Base-by-base conservation (phyloP, 139 green algal genomes). In the Tetradesmus lagerheimii region DNA sequence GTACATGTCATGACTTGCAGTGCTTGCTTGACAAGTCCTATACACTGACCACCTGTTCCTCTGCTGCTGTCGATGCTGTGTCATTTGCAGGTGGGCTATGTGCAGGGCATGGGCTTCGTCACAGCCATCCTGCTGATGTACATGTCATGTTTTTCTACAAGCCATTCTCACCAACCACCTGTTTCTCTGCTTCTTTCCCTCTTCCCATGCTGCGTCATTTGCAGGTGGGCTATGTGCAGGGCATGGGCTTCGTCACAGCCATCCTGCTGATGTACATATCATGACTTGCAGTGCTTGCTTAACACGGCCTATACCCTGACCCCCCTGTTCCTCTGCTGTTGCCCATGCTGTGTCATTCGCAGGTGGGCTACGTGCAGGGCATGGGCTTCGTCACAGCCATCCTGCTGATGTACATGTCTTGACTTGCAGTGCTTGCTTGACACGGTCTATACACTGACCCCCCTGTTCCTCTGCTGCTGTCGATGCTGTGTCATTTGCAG, bases 51-150 rank as follows among this genome's bases (percentile, higher is more conserved):
- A 62, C 12, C 47, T 62, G 47, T 18, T 23, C 47, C 47, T 15
- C 66, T 76, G 66, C 66, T 76, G 16, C 18, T n/a, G 9, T n/a
- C 12, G 9, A 75, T 75, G 62, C 62, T 75, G 62, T 20, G 62
- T 29, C 53, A 23, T 79, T 8, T 50, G 45, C 88, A 97, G 92
- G 93, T 98, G 41, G 96, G 97, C 1, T 98, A 99, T 80, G 96
- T 98, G 86, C 96, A 98, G 92, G 96, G 96, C 86, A 98, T 98
- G 97, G 95, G 96, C 16, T 98, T 98, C 92, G 89, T 98, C 29
- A 94, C 95, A 4, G 96, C 94, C 15, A 90, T 98, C 87, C 94
- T 98, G 91, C 94, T 98, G 85, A 93, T 99, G 86, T 96, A 98
- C 94, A 97, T 98, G 96, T 83, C 85, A n/a, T n/a, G n/a, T n/a